Conservation (phyloP, 2,329 filamentous ascomycete species). For the Nothopassalora personata region DNA sequence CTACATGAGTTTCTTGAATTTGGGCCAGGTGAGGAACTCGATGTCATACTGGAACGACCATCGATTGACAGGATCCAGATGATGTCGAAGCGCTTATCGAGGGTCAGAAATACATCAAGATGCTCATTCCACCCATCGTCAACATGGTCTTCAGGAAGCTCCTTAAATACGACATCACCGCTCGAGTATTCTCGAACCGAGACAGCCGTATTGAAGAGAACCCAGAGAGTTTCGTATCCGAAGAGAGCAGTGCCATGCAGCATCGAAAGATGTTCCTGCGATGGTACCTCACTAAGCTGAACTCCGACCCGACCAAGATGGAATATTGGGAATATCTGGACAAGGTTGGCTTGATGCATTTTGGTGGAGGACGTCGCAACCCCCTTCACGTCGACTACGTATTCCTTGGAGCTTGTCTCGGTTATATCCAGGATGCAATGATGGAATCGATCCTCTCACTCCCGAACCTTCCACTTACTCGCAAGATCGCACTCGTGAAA, state of each 20-base stretch:
- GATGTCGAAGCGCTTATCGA: constrained; percentile 66
- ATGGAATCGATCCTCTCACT: constrained; percentile 70
- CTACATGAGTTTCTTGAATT: constrained; percentile 74
- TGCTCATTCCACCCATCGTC: constrained; percentile 75
- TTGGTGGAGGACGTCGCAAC: constrained; percentile 65
- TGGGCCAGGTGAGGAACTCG: constrained; percentile 18
- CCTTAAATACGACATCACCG: constrained; percentile 74
- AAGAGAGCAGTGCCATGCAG: constrained; percentile 68
- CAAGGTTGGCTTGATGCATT: constrained; percentile 80
- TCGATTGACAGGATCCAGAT: constrained; percentile 39
- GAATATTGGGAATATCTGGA: constrained; percentile 81
- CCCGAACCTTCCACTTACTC: constrained; percentile 59
- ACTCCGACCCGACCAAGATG: constrained; percentile 67
- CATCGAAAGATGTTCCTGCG: constrained; percentile 71
- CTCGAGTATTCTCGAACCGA: constrained; percentile 63
- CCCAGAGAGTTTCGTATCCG: constrained; percentile 57
- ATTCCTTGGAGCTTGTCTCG: constrained; percentile 66
- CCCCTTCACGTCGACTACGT: constrained; percentile 76
- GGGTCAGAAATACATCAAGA: constrained; percentile 71
- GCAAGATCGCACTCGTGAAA: constrained; percentile 68
- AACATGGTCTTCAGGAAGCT: constrained; percentile 82
- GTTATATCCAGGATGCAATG: constrained; percentile 72
- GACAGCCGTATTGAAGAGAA: constrained; percentile 61
- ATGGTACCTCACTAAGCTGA: constrained; percentile 70
- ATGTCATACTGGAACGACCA: constrained; percentile 7